Evolutionary conservation across 2,329 filamentous ascomycete genomes (phyloP), one percentile per base, ranked within the genome.

Genomic region (Alternaria sp.): DNA sequence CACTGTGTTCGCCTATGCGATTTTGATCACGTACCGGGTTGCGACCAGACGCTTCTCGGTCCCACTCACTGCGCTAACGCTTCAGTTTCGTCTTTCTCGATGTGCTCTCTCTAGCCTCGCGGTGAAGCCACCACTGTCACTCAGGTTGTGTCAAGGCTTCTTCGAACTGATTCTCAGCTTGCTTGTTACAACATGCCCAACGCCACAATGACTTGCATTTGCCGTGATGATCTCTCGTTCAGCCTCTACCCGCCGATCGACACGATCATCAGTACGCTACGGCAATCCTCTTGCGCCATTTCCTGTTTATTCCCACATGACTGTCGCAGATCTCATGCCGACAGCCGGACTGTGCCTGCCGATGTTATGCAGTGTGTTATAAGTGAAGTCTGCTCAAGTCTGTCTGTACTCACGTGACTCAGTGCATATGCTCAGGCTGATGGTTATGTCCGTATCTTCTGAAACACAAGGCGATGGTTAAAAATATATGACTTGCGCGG

Each of bases 161-260:
- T 36, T 36, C 32, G 14, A 36, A 6, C 12, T 36, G 14, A 14
- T 14, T 36, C 6, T 36, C 14, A 6, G 5, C 14, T 12, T 30
- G 28, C 9, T 30, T 30, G 11, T 11, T 30, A 30, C 11, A 30
- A 36, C 32, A 25, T 27, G 28, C n/a, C 27, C 30, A 9, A 25
- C n/a, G 32, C 22, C 36, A 49, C n/a, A 12, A 54, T 55, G 51
- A 59, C 51, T 56, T 30, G 36, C 40, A 38, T 53, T 22, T 2
- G 27, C 8, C 4, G 30, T 44, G 34, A 36, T 44, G 14, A 54
- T 53, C 40, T 58, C 30, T 36, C 27, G 20, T 48, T 54, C 38
- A 44, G 25, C 32, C 18, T 34, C 48, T 52, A 28, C 54, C 59
- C 61, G 52, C 57, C 56, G 62, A 67, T 67, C 66, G 53, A 54